These are phyloP conservation scores for Coemansia sp. DNA, from an alignment of 192 early-diverging fungal genomes.

Conservation along the genomic window DNA sequence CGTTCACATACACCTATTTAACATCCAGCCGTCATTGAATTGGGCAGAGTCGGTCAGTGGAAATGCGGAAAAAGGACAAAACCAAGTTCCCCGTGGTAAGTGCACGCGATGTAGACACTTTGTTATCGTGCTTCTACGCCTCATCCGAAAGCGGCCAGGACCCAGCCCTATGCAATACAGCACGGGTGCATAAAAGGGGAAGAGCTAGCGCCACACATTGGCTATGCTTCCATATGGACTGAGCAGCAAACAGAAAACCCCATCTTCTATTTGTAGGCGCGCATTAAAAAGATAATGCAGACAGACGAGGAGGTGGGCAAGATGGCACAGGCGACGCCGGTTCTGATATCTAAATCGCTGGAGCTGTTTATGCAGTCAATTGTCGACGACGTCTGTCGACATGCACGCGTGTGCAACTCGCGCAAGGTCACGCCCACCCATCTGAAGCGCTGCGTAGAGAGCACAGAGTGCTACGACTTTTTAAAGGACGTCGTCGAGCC, in stretches of 20 bases:
- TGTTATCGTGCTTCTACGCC: not conserved
- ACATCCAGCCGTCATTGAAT: not conserved
- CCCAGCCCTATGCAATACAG: not conserved
- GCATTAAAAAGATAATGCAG: slow-evolving; percentile 99
- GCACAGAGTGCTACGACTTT: slow-evolving; percentile 91
- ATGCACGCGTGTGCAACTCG: slow-evolving; percentile 72
- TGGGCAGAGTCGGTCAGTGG: not conserved
- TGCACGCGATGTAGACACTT: slow-evolving; percentile 8
- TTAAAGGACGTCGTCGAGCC: slow-evolving; percentile 81
- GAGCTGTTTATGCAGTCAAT: slow-evolving; percentile 95
- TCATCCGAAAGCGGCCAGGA: not conserved
- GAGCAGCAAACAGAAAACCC: not conserved
- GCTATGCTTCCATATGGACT: not conserved
- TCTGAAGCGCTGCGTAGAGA: slow-evolving; percentile 74
- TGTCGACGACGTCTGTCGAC: slow-evolving; percentile 81
- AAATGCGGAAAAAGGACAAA: slow-evolving; percentile 87
- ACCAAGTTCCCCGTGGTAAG: slow-evolving; percentile 92
- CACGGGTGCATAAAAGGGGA: not conserved
- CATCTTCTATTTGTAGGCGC: slow-evolving; percentile 66
- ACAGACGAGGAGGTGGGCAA: slow-evolving; percentile 99
- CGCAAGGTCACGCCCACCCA: slow-evolving; percentile 86
- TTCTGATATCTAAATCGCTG: slow-evolving; percentile 84
- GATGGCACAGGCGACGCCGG: slow-evolving; percentile 94
- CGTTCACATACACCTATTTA: not conserved
- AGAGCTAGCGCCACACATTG: not conserved